Evolutionary conservation across 129 eudicot genomes (phyloP).

Genomic region (Artemisia tridentata): DNA sequence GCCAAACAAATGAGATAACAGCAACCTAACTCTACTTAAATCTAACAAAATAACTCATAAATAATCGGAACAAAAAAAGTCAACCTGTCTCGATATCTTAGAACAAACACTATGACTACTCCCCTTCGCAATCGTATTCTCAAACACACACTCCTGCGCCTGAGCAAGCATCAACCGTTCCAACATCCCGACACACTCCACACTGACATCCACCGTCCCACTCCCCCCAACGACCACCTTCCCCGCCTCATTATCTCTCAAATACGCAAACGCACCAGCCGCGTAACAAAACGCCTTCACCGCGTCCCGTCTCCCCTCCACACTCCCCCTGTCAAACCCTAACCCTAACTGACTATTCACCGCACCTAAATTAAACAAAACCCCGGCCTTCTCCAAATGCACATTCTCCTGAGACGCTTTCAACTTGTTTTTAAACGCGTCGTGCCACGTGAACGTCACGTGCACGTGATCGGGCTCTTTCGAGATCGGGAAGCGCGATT

Average conservation of each 20-base stretch:
- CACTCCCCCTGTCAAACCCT: conserved; percentile 57
- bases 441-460: conserved; percentile 82
- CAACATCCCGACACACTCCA: conserved; percentile 97
- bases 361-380: conserved; percentile 87
- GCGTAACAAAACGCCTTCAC: conserved; percentile 76
- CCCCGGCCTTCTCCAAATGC: conserved; percentile 89
- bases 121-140: conserved; percentile 89
- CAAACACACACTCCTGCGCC: conserved; percentile 95
- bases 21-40: too few relatives aligned
- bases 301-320: conserved; percentile 85
- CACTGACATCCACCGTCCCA: conserved; percentile 71
- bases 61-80: too few relatives aligned
- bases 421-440: conserved; percentile 65
- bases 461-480: conserved; percentile 75
- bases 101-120: conserved; percentile 88
- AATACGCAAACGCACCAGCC: conserved; percentile 81
- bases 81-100: conserved; percentile 90
- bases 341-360: conserved; percentile 89
- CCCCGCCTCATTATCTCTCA: conserved; percentile 76
- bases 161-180: conserved; percentile 98
- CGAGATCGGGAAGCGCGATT: conserved; percentile 87
- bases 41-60: too few relatives aligned
- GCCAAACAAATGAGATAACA: too few relatives aligned
- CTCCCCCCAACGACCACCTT: conserved; percentile 77
- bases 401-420: conserved; percentile 83